phyloP scores from a whole-genome alignment of 2,329 filamentous ascomycete species.

The Rhinocladiella mackenziei region DNA sequence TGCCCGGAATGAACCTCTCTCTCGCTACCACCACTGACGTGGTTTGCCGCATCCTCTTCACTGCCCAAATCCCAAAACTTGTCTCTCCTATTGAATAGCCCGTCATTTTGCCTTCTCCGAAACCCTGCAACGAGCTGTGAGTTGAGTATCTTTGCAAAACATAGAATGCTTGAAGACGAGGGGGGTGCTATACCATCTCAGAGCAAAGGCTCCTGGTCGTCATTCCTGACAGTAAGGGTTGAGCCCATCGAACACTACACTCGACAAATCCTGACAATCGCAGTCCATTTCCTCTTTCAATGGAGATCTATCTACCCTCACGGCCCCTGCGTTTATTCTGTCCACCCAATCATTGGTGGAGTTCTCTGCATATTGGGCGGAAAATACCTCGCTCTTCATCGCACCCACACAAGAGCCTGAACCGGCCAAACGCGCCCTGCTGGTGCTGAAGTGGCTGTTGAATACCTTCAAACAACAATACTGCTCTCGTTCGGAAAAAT shows the following conservation, averaged over 20 bases:
- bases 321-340: slow-evolving; percentile 77
- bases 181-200: slow-evolving; percentile 39
- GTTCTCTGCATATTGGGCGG: slow-evolving; percentile 68
- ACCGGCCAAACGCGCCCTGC: slow-evolving; percentile 67
- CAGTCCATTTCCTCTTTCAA: slow-evolving; percentile 76
- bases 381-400: slow-evolving; percentile 67
- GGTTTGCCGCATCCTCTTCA: too few species aligned
- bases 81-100: too few species aligned
- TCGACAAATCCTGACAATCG: slow-evolving; percentile 8
- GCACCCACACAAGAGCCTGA: slow-evolving; percentile 72
- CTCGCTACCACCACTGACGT: too few species aligned
- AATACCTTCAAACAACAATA: slow-evolving; percentile 82
- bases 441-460: slow-evolving; percentile 88
- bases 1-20: too few species aligned
- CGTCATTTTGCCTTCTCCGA: too few species aligned
- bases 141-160: too few species aligned
- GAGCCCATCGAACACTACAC: background rate
- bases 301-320: slow-evolving; percentile 74
- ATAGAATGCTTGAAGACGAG: slow-evolving; percentile 39
- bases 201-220: slow-evolving; percentile 44
- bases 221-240: slow-evolving; percentile 44
- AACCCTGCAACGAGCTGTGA: too few species aligned
- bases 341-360: slow-evolving; percentile 67
- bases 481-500: slow-evolving; percentile 68
- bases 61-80: too few species aligned